phyloP scores from a whole-genome alignment of 345 rosid species.

The Euclidium syriacum region DNA sequence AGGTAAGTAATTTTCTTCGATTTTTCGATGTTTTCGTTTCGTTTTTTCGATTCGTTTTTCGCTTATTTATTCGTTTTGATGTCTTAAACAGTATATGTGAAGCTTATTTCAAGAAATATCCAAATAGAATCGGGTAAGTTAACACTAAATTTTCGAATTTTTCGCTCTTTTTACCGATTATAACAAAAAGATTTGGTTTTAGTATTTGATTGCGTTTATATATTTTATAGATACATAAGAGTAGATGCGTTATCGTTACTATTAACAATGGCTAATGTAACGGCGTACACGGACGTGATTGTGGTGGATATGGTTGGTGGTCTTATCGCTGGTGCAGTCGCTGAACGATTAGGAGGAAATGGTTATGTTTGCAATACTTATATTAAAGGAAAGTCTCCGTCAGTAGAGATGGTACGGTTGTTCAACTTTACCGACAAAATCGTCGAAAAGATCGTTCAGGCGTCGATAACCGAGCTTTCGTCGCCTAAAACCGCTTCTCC shows the following conservation, averaged over 20 bases:
- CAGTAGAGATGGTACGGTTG: slow-evolving; percentile 78
- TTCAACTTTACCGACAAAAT: slow-evolving; percentile 73
- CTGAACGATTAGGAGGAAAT: slow-evolving; percentile 88
- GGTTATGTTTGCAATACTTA: slow-evolving; percentile 72
- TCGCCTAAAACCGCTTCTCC: slow-evolving; percentile 16
- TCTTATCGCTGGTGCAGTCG: slow-evolving; percentile 89
- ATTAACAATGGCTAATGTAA: slow-evolving; percentile 82
- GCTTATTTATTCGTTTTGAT: slow-evolving; percentile 17
- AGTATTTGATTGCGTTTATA: slow-evolving; percentile 3
- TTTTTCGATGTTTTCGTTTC: neutral
- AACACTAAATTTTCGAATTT: neutral
- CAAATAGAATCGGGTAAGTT: slow-evolving; percentile 75
- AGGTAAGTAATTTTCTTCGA: slow-evolving; percentile 43
- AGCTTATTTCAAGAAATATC: slow-evolving; percentile 84
- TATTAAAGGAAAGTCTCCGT: slow-evolving; percentile 48
- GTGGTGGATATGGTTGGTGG: slow-evolving; percentile 93
- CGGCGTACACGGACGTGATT: slow-evolving; percentile 72
- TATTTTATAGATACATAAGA: slow-evolving; percentile 59
- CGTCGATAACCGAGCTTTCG: slow-evolving; percentile 55
- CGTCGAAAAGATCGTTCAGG: slow-evolving; percentile 63
- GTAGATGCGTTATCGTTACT: slow-evolving; percentile 77
- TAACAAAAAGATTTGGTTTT: neutral
- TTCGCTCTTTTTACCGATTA: neutral
- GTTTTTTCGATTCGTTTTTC: neutral
- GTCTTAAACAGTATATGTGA: slow-evolving; percentile 71